Evolutionary conservation across 768 basidiomycete species (phyloP).

Genomic region (Tylopilus balloui): DNA sequence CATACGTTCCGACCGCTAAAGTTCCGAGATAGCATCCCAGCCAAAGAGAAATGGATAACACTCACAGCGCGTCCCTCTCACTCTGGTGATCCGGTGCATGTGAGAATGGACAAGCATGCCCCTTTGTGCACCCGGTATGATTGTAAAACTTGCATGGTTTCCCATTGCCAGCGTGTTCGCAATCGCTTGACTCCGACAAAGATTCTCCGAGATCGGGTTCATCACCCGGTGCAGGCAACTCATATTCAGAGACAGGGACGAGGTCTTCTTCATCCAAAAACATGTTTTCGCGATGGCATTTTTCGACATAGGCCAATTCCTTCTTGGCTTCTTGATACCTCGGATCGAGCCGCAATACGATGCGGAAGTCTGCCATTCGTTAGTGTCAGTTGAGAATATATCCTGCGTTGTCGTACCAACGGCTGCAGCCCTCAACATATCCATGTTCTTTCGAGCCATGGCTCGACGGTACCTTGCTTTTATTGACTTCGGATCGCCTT

Average conservation of each 20-base stretch:
- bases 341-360: constrained; percentile 25
- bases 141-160: constrained; percentile 53
- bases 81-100: constrained; percentile 53
- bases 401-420: constrained; percentile 13
- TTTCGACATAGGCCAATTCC: not conserved
- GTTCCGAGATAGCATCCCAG: not conserved
- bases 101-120: constrained; percentile 39
- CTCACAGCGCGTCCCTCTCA: constrained; percentile 49
- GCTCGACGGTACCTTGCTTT: constrained; percentile 35
- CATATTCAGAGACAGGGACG: constrained; percentile 3
- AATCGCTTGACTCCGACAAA: constrained; percentile 50
- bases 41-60: not conserved
- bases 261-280: not conserved
- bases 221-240: constrained; percentile 10
- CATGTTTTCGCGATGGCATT: not conserved
- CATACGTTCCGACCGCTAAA: constrained; percentile 48
- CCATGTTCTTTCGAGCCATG: constrained; percentile 27
- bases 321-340: constrained; percentile 8
- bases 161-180: constrained; percentile 44
- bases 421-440: constrained; percentile 10
- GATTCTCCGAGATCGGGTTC: constrained; percentile 36
- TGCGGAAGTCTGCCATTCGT: constrained; percentile 22
- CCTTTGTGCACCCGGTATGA: constrained; percentile 43
- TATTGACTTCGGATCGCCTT: constrained; percentile 24
- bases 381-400: not conserved